Percentiles rank a stretch among this genome's conserved stretches.
Evolutionary conservation across 345 rosid species (phyloP).

Genomic region (Rhizophora mangle): DNA sequence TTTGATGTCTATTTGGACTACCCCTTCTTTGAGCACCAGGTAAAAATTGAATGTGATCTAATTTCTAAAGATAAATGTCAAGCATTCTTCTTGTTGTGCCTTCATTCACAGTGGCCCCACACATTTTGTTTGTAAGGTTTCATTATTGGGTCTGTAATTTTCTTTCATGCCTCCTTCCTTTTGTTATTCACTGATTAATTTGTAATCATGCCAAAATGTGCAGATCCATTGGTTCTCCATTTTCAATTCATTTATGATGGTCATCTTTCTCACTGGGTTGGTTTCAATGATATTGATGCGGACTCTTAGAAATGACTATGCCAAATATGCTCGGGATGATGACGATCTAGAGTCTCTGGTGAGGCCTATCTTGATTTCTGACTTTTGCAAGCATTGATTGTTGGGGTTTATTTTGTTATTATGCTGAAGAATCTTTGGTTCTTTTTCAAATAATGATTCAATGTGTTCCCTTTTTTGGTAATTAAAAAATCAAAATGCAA

Average conservation of each 20-base stretch:
- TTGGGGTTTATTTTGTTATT: not conserved
- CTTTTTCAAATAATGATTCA: no score
- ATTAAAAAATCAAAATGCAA: no score
- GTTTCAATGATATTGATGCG: slow-evolving; percentile 98
- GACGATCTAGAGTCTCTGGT: slow-evolving; percentile 95
- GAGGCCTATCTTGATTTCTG: slow-evolving; percentile 15
- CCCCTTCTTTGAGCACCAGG: slow-evolving; percentile 98
- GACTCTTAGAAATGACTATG: slow-evolving; percentile 92
- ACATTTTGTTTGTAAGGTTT: not conserved
- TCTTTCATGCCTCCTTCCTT: not conserved
- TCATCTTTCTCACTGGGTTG: slow-evolving; percentile 92
- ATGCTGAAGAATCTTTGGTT: no score
- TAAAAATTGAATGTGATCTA: slow-evolving; percentile 19
- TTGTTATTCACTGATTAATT: not conserved
- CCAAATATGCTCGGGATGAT: slow-evolving; percentile 93
- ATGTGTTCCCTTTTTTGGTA: no score
- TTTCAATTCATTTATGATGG: slow-evolving; percentile 98
- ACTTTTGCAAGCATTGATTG: not conserved
- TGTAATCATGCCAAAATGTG: slow-evolving; percentile 12
- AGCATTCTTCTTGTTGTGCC: not conserved
- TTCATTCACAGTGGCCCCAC: not conserved
- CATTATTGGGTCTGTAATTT: slow-evolving; percentile 2
- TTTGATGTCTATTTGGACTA: slow-evolving; percentile 90
- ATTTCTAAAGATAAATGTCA: not conserved
- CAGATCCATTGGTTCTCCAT: slow-evolving; percentile 99